A percentile compares a stretch with the other conserved stretches of the same genome.
Evolutionary conservation across 164 flowering plant genomes (phyloP).

Genomic region (Kingdonia uniflora): DNA sequence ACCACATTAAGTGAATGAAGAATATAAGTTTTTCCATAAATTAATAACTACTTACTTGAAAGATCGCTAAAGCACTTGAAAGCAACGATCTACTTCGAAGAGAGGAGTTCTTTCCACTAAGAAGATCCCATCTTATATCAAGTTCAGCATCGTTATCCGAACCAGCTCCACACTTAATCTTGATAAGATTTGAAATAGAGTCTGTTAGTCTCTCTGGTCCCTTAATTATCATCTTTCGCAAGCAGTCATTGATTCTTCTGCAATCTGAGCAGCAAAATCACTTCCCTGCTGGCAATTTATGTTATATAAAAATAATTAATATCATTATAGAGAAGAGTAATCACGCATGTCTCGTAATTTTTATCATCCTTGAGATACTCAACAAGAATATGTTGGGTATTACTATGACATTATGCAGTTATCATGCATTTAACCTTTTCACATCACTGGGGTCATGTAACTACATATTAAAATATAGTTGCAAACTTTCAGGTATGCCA

Average conservation of each 20-base stretch:
- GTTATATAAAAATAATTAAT: constrained; percentile 10
- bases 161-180: constrained; percentile 33
- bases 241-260: constrained; percentile 33
- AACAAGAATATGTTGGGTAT: no score
- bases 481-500: neutral
- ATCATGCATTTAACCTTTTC: no score
- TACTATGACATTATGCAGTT: no score
- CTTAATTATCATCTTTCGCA: constrained; percentile 34
- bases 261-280: constrained; percentile 84
- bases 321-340: neutral
- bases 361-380: no score
- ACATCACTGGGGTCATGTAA: no score
- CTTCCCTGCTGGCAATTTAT: constrained; percentile 79
- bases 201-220: constrained; percentile 52
- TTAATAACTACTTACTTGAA: constrained; percentile 51
- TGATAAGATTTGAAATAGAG: constrained; percentile 27
- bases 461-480: no score
- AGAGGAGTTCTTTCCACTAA: constrained; percentile 42
- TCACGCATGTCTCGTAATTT: no score
- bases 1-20: no score
- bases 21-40: neutral
- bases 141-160: constrained; percentile 9
- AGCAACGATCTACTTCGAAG: constrained; percentile 41
- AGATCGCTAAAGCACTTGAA: constrained; percentile 53
- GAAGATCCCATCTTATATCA: constrained; percentile 74